Evolutionary conservation across 2,329 filamentous ascomycete species (phyloP).

Genomic region (Metarhizium sp.): DNA sequence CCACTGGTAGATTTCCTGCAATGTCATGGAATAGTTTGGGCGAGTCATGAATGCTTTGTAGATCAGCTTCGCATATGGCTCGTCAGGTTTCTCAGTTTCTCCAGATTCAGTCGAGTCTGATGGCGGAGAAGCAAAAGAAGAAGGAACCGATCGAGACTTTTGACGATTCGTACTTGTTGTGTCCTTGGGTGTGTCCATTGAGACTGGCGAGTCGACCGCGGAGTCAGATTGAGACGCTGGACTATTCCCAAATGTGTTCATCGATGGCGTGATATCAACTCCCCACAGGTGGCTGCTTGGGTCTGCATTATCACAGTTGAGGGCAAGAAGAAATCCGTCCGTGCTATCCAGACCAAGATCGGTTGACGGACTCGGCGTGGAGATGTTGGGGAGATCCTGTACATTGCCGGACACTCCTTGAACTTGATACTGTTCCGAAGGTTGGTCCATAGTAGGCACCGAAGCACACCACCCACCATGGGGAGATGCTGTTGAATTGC

Average conservation of each 20-base stretch:
- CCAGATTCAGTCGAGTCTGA: slow-evolving; percentile 13
- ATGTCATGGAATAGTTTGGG: slow-evolving; percentile 58
- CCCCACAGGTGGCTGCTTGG: not conserved
- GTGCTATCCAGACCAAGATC: not conserved
- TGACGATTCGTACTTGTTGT: not conserved
- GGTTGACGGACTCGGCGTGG: not conserved
- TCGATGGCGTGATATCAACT: not conserved
- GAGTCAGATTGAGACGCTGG: slow-evolving; percentile 5
- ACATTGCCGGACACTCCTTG: not conserved
- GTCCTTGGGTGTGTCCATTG: slow-evolving; percentile 5
- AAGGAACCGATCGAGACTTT: not conserved
- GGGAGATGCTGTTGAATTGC: not conserved
- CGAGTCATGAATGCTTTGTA: slow-evolving; percentile 63
- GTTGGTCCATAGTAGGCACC: not conserved
- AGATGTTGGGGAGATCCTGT: not conserved
- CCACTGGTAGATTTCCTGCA: slow-evolving; percentile 88
- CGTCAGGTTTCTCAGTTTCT: slow-evolving; percentile 28
- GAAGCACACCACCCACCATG: slow-evolving; percentile 1
- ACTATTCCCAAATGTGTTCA: slow-evolving; percentile 8
- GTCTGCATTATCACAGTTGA: not conserved
- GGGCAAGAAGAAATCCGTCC: not conserved
- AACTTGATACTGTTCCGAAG: not conserved
- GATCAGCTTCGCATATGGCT: slow-evolving; percentile 77
- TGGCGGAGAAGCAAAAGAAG: slow-evolving; percentile 10
- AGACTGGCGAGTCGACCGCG: slow-evolving; percentile 3